Conservation (phyloP, 805 yeast genomes). For the Kluyveromyces nonfermentans region DNA sequence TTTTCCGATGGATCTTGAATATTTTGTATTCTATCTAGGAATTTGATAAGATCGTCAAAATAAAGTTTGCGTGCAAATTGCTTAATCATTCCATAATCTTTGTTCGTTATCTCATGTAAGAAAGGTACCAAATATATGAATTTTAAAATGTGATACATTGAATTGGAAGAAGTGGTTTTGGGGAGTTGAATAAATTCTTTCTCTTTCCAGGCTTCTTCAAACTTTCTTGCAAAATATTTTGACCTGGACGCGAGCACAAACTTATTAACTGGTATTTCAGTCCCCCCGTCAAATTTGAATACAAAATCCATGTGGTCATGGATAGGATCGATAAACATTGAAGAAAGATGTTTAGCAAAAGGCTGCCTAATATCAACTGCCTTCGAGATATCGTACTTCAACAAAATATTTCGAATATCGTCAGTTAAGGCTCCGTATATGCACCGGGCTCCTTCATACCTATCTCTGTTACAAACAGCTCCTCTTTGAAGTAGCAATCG, state of each 20-base stretch:
- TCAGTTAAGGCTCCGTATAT: slow-evolving; percentile 72
- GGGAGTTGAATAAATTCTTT: slow-evolving; percentile 14
- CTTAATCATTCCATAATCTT: slow-evolving; percentile 23
- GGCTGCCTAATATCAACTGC: slow-evolving; percentile 61
- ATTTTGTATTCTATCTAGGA: slow-evolving; percentile 24
- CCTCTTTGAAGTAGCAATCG: slow-evolving; percentile 51
- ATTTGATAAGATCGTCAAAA: slow-evolving; percentile 31
- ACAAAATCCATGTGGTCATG: slow-evolving; percentile 20
- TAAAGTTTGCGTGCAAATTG: slow-evolving; percentile 29
- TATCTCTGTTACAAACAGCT: slow-evolving; percentile 70
- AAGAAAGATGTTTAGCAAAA: slow-evolving; percentile 59
- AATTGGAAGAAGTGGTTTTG: slow-evolving; percentile 12
- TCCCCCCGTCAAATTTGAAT: slow-evolving; percentile 12
- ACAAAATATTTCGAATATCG: slow-evolving; percentile 46
- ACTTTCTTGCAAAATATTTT: slow-evolving; percentile 20
- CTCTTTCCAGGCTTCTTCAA: slow-evolving; percentile 19
- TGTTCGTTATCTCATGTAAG: slow-evolving; percentile 29
- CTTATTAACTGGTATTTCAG: slow-evolving; percentile 28
- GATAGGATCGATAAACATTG: slow-evolving; percentile 21
- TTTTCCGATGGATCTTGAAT: slow-evolving; percentile 25
- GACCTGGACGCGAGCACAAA: slow-evolving; percentile 36
- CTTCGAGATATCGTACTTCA: slow-evolving; percentile 57
- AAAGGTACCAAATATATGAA: slow-evolving; percentile 33
- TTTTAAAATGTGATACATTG: slow-evolving; percentile 22
- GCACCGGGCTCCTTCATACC: slow-evolving; percentile 73